phyloP scores from a whole-genome alignment of 495 filamentous ascomycete species.

The Penicillium canariense region DNA sequence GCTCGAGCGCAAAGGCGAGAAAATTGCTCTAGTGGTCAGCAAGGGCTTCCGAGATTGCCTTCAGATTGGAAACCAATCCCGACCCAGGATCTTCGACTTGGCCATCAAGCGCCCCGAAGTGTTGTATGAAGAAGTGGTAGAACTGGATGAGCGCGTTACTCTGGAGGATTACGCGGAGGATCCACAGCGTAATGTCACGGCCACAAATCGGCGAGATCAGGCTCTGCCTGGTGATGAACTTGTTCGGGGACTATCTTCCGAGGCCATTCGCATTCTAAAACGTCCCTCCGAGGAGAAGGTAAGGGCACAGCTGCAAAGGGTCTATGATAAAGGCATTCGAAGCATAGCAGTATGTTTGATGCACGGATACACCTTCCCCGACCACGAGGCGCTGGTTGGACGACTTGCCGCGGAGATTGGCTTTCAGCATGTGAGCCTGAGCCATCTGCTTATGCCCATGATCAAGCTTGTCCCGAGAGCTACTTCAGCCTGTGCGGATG shows the following conservation, averaged over 20 bases:
- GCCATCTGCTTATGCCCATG: conserved; percentile 70
- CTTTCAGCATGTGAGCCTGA: conserved; percentile 52
- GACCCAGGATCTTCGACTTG: conserved; percentile 73
- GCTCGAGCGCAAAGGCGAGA: conserved; percentile 86
- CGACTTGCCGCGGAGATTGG: conserved; percentile 32
- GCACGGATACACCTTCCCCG: conserved; percentile 48
- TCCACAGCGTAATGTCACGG: conserved; percentile 20
- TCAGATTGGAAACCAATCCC: conserved; percentile 73
- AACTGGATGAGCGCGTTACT: conserved; percentile 78
- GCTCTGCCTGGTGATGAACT: conserved; percentile 5
- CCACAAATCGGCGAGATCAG: conserved; percentile 4
- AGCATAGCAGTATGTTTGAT: conserved; percentile 48
- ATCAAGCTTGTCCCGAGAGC: conserved; percentile 65
- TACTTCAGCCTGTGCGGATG: conserved; percentile 86
- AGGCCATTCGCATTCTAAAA: conserved; percentile 43
- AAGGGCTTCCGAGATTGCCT: conserved; percentile 87
- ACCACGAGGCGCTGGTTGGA: conserved; percentile 36
- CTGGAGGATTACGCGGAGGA: conserved; percentile 56
- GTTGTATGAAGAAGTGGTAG: conserved; percentile 65
- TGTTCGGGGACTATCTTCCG: conserved; percentile 28
- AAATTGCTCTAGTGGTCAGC: conserved; percentile 80
- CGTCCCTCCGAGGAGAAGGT: conserved; percentile 22
- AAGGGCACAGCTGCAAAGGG: conserved; percentile 31
- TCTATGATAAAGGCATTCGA: conserved; percentile 38
- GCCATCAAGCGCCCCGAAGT: conserved; percentile 70